Base-by-base conservation (phyloP, 2,329 filamentous ascomycete species). In the Penicillium sp. region DNA sequence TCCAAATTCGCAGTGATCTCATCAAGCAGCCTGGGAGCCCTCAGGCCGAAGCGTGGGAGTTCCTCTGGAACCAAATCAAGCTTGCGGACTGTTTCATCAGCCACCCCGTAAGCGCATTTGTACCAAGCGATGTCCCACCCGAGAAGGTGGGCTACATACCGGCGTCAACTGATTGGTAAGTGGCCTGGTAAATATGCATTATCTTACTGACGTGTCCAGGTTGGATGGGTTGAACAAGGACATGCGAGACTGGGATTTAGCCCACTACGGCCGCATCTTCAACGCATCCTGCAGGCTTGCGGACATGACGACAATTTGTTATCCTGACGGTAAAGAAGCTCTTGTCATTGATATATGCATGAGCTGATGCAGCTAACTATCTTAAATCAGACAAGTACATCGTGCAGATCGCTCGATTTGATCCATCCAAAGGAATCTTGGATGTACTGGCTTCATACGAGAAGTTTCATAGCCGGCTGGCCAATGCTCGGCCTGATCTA, bases 371-470 rank as follows among this genome's bases (percentile, higher is more conserved):
- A 46, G 31, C 26, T 47, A 24, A 53, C 14, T 19, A 26, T 89
- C 42, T 26, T 35, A 57, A 56, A 47, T 55, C 56, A 79, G 82
- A 87, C 63, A 83, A 87, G 68, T 95, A 92, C 72, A 90, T 95
- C 64, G 82, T 89, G 6, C 90, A 95, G 70, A 85, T 93, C 26
- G 89, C 90, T 1, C 87, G 90, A 21, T 95, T 95, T 70, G 90
- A 95, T 64, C 90, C 90, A 0, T 86, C 90, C 47, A 95, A 93
- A 76, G 90, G 90, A 9, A 91, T 93, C 43, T 85, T 88, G 0
- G 88, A 90, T 51, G 88, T 92, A 8, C 83, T 95, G 55, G 85
- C 89, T 60, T 84, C 88, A 1, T 95, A 93, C 61, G 88, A 87
- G 42, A 85, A 89, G 66, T 89, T 93, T 70, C 84, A 83, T 54